Base-by-base conservation (phyloP, 345 rosid genomes). In the Melastoma malabathricum region DNA sequence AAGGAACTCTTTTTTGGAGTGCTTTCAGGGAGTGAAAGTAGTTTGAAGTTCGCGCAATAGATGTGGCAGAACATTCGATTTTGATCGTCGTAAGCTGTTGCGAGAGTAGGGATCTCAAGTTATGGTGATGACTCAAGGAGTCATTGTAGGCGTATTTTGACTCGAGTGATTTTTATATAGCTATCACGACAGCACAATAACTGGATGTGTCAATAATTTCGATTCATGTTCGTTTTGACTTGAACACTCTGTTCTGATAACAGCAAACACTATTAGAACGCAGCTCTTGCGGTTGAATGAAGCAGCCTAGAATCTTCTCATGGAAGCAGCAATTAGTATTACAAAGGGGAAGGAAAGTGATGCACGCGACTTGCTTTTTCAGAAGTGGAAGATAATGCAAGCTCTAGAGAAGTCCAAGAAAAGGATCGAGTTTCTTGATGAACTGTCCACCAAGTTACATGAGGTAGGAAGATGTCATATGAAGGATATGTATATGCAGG, bases 341-440 rank as follows among this genome's bases (percentile, higher is more conserved):
- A 72, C 66, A 50, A 75, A 64, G 5, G 94, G 95, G 34, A 77
- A 75, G 57, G 95, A 79, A 52, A 67, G 75, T 65, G 94, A 86
- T 46, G 95, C 97, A 4, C 77, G 86, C 65, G 84, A 83, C 15
- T 52, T 83, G 18, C 90, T 86, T 56, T 61, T 71, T 59, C 95
- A 89, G 75, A 89, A 86, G 82, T 81, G 83, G 73, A 89, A 73
- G 68, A 84, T 89, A 51, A 62, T 81, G 81, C 71, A 76, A 34
- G 97, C 94, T 31, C 64, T 89, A 55, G 90, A 86, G 59, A 80
- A 72, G 58, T 81, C 95, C 0, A 85, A 70, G 72, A 58, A 68
- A 49, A 87, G 97, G 50, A 81, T 86, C 52, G 84, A 72, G 55
- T 65, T 85, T 74, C 69, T 89, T 12, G 88, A 83, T 60, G 62